phyloP scores from a whole-genome alignment of 1,284 basidiomycete species.

The Rhodotorula sp. region DNA sequence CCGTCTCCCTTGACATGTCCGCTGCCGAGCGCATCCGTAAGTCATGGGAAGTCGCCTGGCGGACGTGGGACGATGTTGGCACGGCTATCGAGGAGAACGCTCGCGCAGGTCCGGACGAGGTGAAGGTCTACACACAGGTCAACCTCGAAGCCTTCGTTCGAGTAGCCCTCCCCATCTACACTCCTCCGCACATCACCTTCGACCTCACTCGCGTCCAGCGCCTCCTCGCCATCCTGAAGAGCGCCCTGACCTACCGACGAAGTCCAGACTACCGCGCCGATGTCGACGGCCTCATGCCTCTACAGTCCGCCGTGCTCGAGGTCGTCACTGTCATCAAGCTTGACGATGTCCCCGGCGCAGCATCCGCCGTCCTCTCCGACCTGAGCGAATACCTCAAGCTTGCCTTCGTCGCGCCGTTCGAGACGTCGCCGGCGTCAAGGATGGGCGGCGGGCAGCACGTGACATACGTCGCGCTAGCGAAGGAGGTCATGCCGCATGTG shows the following conservation, averaged over 20 bases:
- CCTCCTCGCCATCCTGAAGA: conserved; percentile 75
- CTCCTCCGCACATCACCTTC: conserved; percentile 41
- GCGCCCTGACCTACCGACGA: conserved; percentile 72
- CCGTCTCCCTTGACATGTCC: conserved; percentile 53
- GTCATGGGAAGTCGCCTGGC: conserved; percentile 65
- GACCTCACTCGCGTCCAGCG: conserved; percentile 61
- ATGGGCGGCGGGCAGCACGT: conserved; percentile 55
- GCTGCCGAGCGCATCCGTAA: conserved; percentile 52
- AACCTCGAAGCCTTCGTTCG: conserved; percentile 77
- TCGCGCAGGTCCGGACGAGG: conserved; percentile 5
- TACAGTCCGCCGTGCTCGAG: conserved; percentile 70
- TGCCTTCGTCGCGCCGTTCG: conserved; percentile 75
- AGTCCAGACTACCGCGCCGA: conserved; percentile 86
- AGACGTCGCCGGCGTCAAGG: conserved; percentile 44
- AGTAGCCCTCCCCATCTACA: conserved; percentile 56
- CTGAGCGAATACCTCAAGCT: conserved; percentile 80
- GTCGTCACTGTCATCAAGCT: conserved; percentile 68
- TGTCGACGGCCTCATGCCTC: conserved; percentile 74
- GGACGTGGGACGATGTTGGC: conserved; percentile 68
- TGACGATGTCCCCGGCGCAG: conserved; percentile 57
- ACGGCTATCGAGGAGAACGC: conserved; percentile 51
- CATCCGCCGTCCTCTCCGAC: conserved; percentile 74
- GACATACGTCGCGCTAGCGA: conserved; percentile 82
- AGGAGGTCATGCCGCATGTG: conserved; percentile 79
- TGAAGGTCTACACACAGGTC: conserved; percentile 64